Conservation (phyloP, 805 yeast species). For the Wickerhamomyces sydowiorum region DNA sequence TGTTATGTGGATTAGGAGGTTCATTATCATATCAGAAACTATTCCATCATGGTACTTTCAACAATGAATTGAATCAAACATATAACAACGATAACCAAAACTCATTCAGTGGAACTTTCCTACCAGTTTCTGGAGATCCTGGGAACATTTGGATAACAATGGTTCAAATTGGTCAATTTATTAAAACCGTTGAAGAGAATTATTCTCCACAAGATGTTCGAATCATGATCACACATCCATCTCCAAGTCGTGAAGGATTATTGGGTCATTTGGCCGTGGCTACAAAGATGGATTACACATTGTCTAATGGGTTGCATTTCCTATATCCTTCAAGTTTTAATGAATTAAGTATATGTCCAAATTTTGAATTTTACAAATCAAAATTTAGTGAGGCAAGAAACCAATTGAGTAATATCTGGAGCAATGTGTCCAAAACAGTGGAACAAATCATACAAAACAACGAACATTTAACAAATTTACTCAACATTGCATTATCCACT, state of each 20-base stretch:
- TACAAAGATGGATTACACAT: slow-evolving; percentile 64
- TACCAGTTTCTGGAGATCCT: slow-evolving; percentile 54
- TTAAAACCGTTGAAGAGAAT: slow-evolving; percentile 38
- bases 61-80: slow-evolving; percentile 15
- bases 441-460: slow-evolving; percentile 35
- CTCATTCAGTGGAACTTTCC: slow-evolving; percentile 7
- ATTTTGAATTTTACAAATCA: slow-evolving; percentile 55
- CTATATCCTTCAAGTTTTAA: slow-evolving; percentile 65
- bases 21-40: slow-evolving; percentile 58
- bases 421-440: slow-evolving; percentile 48
- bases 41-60: slow-evolving; percentile 54
- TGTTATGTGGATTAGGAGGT: slow-evolving; percentile 71
- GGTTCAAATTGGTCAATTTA: slow-evolving; percentile 63
- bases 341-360: slow-evolving; percentile 58
- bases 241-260: slow-evolving; percentile 66
- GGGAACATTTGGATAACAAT: slow-evolving; percentile 75
- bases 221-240: slow-evolving; percentile 60
- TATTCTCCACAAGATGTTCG: slow-evolving; percentile 43
- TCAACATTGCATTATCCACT: slow-evolving; percentile 52
- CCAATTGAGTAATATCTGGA: slow-evolving; percentile 62
- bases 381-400: slow-evolving; percentile 58
- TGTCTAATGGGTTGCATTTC: slow-evolving; percentile 70
- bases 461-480: slow-evolving; percentile 36
- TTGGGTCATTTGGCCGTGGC: slow-evolving; percentile 62
- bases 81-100: slow-evolving; percentile 11